A percentile compares a stretch with the other conserved stretches of the same genome.
Evolutionary conservation across 257 asterid species (phyloP).

Genomic region (Salvia rosmarinus): DNA sequence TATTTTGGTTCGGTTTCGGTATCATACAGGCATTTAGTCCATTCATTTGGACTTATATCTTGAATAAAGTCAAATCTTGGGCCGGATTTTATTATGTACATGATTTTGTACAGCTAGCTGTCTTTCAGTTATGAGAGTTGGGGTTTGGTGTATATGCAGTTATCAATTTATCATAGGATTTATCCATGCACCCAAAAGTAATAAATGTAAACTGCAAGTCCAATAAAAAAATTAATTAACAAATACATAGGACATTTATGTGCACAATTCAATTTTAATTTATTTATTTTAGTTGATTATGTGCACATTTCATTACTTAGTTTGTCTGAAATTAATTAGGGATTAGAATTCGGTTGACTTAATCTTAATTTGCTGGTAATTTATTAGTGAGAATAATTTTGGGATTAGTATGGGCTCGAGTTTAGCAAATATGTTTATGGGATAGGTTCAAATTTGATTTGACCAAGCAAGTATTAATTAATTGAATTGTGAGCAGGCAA

Average conservation of each 20-base stretch:
- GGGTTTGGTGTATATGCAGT: not conserved
- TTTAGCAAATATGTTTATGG: not conserved
- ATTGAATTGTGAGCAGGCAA: not conserved
- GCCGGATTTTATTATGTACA: not conserved
- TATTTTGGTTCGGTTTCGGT: too few species aligned
- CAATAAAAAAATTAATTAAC: not conserved
- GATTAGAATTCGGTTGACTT: slow-evolving; percentile 10
- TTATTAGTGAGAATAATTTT: not conserved
- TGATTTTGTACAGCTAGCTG: not conserved
- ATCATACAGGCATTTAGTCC: too few species aligned
- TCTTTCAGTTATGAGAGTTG: not conserved
- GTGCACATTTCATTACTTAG: slow-evolving; percentile 16
- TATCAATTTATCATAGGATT: slow-evolving; percentile 25
- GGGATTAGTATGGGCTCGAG: not conserved
- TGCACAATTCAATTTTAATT: too few species aligned
- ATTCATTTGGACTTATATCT: not conserved
- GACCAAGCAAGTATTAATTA: not conserved
- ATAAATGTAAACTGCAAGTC: slow-evolving; percentile 14
- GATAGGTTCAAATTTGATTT: slow-evolving; percentile 14
- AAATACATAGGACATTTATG: slow-evolving; percentile 8
- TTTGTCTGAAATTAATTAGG: slow-evolving; percentile 11
- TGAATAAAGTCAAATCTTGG: slow-evolving; percentile 25
- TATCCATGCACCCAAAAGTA: slow-evolving; percentile 17
- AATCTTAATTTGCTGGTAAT: not conserved
- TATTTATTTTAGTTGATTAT: too few species aligned